Evolutionary conservation across 2,329 filamentous ascomycete genomes (phyloP), one percentile per base, ranked within the genome.

Genomic region (Penicillium vulpinum): DNA sequence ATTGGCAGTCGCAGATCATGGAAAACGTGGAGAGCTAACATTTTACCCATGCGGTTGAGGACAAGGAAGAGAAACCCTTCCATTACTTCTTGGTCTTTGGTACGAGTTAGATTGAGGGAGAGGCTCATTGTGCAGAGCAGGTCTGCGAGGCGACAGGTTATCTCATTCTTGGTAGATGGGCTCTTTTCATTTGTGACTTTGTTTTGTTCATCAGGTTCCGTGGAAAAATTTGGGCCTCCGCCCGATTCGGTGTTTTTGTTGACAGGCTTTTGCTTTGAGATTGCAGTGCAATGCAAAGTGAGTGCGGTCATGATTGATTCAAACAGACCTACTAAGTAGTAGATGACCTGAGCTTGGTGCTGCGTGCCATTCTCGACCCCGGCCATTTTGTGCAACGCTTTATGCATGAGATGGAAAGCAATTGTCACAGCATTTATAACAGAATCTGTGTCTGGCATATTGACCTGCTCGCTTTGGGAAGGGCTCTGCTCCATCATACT

Each of bases 1-100:
- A 67, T 60, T 48, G 62, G 67, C 2, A 62, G 51, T 48, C 68
- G 51, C 29, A 75, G 41, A 29, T 76, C 73, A 15, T 70, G 65
- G 56, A 80, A 80, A 6, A 73, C 66, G 4, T 75, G 71, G 1
- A 75, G 59, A 11, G 73, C 73, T 6, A 81, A 61, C 21, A 78
- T 56, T 28, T 69, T 72, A 0, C 78, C 78, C 15, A 76, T 69
- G 10, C 76, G 73, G 31, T 70, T 60, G 1, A 80, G 61, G 5
- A 77, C 53, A 10, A 71, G 49, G 43, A 66, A 77, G 8, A 80
- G 61, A 28, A 75, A 72, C 0, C 77, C 78, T 64, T 80, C 78
- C 16, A 79, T 62, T 5, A 78, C 56, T 16, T 70, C 62, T 21
- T 66, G 63, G 24, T 77, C 71, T 15, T 64, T 65, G 22, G 57